Conservation (phyloP, 768 basidiomycete species). For the Tylopilus intermedius region DNA sequence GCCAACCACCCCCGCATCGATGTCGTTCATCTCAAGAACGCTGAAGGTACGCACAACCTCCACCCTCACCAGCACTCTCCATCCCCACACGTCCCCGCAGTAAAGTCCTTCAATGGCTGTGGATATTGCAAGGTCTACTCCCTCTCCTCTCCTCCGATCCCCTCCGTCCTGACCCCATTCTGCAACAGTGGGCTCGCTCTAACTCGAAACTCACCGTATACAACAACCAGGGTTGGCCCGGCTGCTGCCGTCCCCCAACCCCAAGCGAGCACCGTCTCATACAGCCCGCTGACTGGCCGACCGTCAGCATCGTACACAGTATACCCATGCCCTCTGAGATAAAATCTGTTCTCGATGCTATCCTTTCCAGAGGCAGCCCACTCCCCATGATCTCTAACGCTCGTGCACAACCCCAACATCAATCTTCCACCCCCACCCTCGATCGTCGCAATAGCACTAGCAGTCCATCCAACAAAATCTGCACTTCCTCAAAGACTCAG, state of each 20-base stretch:
- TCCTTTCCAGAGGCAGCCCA: constrained; percentile 39
- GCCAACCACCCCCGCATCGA: constrained; percentile 70
- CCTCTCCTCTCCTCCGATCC: constrained; percentile 14
- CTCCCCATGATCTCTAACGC: constrained; percentile 26
- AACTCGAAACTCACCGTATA: constrained; percentile 54
- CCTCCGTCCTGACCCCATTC: constrained; percentile 25
- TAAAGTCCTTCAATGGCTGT: constrained; percentile 80
- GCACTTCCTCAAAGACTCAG: constrained; percentile 31
- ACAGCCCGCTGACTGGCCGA: constrained; percentile 72
- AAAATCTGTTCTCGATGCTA: constrained; percentile 59
- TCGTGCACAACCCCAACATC: constrained; percentile 32
- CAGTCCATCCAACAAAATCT: constrained; percentile 21
- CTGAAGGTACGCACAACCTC: constrained; percentile 62
- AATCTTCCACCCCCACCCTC: constrained; percentile 27
- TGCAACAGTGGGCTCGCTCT: constrained; percentile 62
- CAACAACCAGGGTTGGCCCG: constrained; percentile 80
- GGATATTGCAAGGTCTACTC: constrained; percentile 79
- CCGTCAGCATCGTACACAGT: constrained; percentile 70
- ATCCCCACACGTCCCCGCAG: constrained; percentile 35
- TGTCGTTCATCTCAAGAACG: constrained; percentile 76
- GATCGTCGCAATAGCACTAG: constrained; percentile 47
- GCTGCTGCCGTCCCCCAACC: constrained; percentile 77
- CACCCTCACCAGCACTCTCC: neutral
- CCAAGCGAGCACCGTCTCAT: constrained; percentile 57
- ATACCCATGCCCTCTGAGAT: constrained; percentile 70